A percentile compares a stretch with the other conserved stretches of the same genome.
phyloP scores from a whole-genome alignment of 2,329 filamentous ascomycete genomes.

The Fusarium nurragi region DNA sequence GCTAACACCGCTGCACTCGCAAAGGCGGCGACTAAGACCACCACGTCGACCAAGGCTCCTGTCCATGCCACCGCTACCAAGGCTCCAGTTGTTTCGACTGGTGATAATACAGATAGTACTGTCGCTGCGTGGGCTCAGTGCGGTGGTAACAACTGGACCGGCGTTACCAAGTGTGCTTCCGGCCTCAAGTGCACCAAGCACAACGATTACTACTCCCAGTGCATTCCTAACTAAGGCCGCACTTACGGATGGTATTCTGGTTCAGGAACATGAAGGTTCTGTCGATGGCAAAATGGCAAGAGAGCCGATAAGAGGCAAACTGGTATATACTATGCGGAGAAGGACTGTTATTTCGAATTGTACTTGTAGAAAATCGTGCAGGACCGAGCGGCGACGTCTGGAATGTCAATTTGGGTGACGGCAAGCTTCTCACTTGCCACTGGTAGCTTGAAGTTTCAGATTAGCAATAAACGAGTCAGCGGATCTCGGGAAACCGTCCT shows the following conservation, averaged over 20 bases:
- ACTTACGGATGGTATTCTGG: too few species aligned
- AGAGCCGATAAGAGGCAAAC: too few species aligned
- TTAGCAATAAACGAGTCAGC: neutral
- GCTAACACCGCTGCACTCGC: neutral
- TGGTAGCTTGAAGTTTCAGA: neutral
- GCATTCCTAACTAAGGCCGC: neutral
- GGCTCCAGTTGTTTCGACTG: neutral
- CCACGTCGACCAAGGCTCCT: neutral
- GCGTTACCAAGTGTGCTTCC: conserved; percentile 32
- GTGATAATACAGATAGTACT: neutral
- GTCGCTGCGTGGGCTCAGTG: conserved; percentile 29
- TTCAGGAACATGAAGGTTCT: too few species aligned
- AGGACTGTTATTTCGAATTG: too few species aligned
- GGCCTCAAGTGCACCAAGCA: conserved; percentile 14
- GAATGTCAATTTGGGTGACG: too few species aligned
- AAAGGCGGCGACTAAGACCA: neutral
- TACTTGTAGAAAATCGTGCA: too few species aligned
- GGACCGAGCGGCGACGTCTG: too few species aligned
- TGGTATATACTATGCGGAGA: too few species aligned
- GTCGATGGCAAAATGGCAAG: too few species aligned
- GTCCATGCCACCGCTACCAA: neutral
- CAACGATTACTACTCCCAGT: neutral
- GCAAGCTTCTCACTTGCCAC: too few species aligned
- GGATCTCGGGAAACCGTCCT: neutral
- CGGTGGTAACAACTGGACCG: conserved; percentile 37